Base-by-base conservation (phyloP, 2,329 filamentous ascomycete species). In the Sclerotinia nivalis region DNA sequence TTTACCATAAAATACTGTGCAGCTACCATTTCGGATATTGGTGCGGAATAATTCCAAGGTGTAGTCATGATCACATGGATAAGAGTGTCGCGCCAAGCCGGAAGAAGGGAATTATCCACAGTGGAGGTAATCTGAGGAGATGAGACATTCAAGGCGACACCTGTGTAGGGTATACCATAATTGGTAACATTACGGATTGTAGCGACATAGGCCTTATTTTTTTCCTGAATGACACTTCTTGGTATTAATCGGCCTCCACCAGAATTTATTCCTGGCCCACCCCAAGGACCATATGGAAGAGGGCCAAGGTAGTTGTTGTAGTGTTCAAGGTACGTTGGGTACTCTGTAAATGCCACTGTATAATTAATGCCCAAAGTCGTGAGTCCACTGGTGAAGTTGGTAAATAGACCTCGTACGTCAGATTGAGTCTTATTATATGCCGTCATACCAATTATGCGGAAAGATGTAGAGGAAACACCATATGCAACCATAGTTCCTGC, bases 401-500 rank as follows among this genome's bases (percentile, higher is more conserved):
- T 73, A n/a, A 88, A 77, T n/a, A 85, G 81, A 2, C 74, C 72
- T 50, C 81, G 74, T 15, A 86, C 79, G 55, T 86, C 73, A 6
- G 73, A 50, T 31, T n/a, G 25, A 2, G 80, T 81, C 70, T 84
- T 82, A 73, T 82, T 80, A 50, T 83, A 86, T 0, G 80, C 83
- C 0, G 83, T 86, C 37, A 86, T 72, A 5, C 83, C 82, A 4
- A 80, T 77, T 56, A 87, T 82, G 59, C 76, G 72, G 77, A 88
- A 87, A 73, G 80, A 80, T 18, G 77, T 75, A 72, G 82, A 82
- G 68, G 80, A 83, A 71, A 85, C 82, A 72, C 80, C 81, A 77
- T 84, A 87, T n/a, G 83, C 78, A 40, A 80, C 77, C 80, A 83
- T 84, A 28, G 81, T 80, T 13, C 86, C 86, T 2, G 82, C 78